Conservation (phyloP, 345 rosid genomes). For the Erysimum cheiranthoides region DNA sequence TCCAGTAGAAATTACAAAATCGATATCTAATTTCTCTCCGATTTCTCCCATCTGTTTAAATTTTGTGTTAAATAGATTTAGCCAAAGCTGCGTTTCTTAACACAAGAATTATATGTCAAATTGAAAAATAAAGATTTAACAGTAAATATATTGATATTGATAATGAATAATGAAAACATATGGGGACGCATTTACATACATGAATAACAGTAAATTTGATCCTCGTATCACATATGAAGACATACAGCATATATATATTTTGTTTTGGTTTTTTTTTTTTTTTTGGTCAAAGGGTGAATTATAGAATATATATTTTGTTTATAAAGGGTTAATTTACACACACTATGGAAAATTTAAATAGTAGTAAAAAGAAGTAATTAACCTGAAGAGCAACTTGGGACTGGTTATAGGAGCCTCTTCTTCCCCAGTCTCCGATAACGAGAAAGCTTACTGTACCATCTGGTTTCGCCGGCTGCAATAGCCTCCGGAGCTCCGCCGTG, state of each 20-base stretch:
- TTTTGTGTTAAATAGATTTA: background rate
- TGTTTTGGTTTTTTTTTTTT: no score
- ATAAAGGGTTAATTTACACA: no score
- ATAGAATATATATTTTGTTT: no score
- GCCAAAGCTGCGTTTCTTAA: background rate
- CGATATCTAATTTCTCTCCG: slow-evolving; percentile 51
- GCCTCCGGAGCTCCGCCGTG: slow-evolving; percentile 49
- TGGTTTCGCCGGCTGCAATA: slow-evolving; percentile 50
- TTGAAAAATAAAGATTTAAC: background rate
- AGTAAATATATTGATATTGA: no score
- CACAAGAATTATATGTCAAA: background rate
- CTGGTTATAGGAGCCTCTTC: slow-evolving; percentile 66
- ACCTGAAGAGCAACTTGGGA: slow-evolving; percentile 76
- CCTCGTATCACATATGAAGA: no score
- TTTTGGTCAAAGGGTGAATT: no score
- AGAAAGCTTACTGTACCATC: slow-evolving; percentile 63
- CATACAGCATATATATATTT: no score
- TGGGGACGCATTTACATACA: no score
- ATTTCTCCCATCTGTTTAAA: slow-evolving; percentile 53
- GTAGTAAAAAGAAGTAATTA: background rate
- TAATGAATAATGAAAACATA: no score
- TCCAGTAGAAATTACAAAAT: slow-evolving; percentile 56
- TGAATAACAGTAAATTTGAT: no score
- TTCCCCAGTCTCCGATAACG: slow-evolving; percentile 82
- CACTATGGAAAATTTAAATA: no score